Evolutionary conservation across 2,329 filamentous ascomycete genomes (phyloP).

Genomic region (Scedosporium minutisporum): DNA sequence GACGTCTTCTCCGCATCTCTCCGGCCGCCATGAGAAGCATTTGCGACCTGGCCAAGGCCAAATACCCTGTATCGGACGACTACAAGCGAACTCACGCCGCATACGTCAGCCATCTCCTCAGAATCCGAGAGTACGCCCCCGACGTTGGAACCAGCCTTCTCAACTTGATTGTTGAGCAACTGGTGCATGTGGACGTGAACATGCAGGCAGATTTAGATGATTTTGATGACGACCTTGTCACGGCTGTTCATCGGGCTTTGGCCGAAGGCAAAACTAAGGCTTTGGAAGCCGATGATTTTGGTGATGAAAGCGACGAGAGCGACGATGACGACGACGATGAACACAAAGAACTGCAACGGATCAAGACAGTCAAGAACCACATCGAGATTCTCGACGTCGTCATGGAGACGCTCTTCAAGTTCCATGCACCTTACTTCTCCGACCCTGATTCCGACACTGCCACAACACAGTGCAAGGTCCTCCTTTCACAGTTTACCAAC

Average conservation of each 20-base stretch:
- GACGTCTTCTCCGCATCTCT: slow-evolving; percentile 69
- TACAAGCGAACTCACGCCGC: slow-evolving; percentile 69
- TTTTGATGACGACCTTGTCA: slow-evolving; percentile 76
- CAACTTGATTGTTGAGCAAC: slow-evolving; percentile 70
- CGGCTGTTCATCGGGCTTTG: slow-evolving; percentile 53
- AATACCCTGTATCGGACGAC: slow-evolving; percentile 71
- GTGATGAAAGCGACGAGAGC: slow-evolving; percentile 58
- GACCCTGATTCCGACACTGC: slow-evolving; percentile 59
- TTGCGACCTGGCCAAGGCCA: slow-evolving; percentile 52
- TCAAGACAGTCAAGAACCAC: slow-evolving; percentile 67
- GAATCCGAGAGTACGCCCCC: slow-evolving; percentile 66
- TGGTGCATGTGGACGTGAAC: slow-evolving; percentile 91
- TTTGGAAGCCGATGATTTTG: slow-evolving; percentile 45
- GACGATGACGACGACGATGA: slow-evolving; percentile 55
- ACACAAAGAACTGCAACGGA: slow-evolving; percentile 32
- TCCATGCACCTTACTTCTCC: slow-evolving; percentile 66
- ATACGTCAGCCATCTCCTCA: slow-evolving; percentile 80
- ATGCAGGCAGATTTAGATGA: slow-evolving; percentile 92
- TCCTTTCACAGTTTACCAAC: slow-evolving; percentile 77
- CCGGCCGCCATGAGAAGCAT: slow-evolving; percentile 68
- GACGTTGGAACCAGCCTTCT: slow-evolving; percentile 72
- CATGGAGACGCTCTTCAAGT: slow-evolving; percentile 76
- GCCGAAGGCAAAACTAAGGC: slow-evolving; percentile 13
- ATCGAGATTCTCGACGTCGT: slow-evolving; percentile 87
- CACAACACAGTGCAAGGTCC: slow-evolving; percentile 63